Conservation (phyloP, 331 rosid genomes). For the Phaseolus coccineus region DNA sequence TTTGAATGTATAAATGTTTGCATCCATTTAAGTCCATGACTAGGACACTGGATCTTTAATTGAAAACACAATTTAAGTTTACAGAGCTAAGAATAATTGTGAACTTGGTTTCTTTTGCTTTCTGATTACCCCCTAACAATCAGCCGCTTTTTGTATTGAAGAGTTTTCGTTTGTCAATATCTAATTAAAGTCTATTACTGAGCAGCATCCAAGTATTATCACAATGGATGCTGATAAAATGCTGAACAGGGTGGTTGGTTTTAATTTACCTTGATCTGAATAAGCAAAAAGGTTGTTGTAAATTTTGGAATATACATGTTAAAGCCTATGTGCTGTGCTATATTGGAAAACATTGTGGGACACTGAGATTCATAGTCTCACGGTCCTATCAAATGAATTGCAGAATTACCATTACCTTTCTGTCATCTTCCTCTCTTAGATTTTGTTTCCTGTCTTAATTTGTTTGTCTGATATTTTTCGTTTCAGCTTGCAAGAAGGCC, state of each 20-base stretch:
- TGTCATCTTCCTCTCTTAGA: slow-evolving; percentile 34
- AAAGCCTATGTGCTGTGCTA: neutral
- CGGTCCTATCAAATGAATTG: neutral
- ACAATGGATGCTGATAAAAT: neutral
- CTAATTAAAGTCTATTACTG: neutral
- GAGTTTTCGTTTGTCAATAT: neutral
- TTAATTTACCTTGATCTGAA: neutral
- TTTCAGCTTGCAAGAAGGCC: slow-evolving; percentile 82
- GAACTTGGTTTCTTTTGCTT: neutral
- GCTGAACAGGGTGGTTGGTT: neutral
- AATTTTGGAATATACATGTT: neutral
- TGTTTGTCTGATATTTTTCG: slow-evolving; percentile 21
- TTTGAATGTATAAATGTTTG: neutral
- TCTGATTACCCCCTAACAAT: neutral
- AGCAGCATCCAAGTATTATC: neutral
- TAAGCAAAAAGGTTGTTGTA: neutral
- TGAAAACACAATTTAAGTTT: slow-evolving; percentile 10
- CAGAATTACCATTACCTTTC: slow-evolving; percentile 24
- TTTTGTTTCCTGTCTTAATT: slow-evolving; percentile 8
- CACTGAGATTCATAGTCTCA: neutral
- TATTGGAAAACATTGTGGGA: neutral
- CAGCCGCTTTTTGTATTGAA: neutral
- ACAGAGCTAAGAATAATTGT: neutral
- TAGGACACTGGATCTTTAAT: neutral
- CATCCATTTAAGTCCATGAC: neutral